phyloP scores from a whole-genome alignment of 2,329 filamentous ascomycete species.

The Xylaria sp. region DNA sequence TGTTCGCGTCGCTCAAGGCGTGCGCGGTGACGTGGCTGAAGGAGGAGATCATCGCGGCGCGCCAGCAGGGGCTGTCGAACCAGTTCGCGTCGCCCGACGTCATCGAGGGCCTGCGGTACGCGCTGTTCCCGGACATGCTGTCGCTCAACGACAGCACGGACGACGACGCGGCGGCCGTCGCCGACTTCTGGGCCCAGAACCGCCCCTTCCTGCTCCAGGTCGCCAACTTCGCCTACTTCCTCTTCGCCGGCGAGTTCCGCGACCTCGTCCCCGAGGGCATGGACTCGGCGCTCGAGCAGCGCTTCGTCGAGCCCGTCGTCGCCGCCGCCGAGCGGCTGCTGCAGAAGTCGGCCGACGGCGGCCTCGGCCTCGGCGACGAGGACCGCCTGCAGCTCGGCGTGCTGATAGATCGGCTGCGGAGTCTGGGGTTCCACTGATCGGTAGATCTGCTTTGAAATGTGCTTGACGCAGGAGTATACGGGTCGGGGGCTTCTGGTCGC shows the following conservation, averaged over 20 bases:
- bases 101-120: constrained; percentile 63
- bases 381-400: constrained; percentile 46
- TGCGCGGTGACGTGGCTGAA: constrained; percentile 66
- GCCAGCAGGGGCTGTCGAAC: constrained; percentile 33
- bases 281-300: constrained; percentile 59
- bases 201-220: constrained; percentile 61
- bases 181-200: constrained; percentile 56
- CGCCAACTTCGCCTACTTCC: constrained; percentile 62
- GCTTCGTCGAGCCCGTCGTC: constrained; percentile 59
- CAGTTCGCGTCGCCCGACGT: constrained; percentile 57
- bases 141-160: constrained; percentile 48
- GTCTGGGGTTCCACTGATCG: constrained; percentile 43
- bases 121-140: constrained; percentile 61
- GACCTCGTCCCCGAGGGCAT: constrained; percentile 58
- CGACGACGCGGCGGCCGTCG: constrained; percentile 45
- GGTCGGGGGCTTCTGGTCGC: background rate
- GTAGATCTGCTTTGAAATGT: no score
- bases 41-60: constrained; percentile 60
- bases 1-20: constrained; percentile 63
- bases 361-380: constrained; percentile 38
- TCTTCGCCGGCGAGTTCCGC: constrained; percentile 51
- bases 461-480: no score
- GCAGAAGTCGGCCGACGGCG: constrained; percentile 38
- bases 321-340: constrained; percentile 41
- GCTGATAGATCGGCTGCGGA: constrained; percentile 46